phyloP scores from a whole-genome alignment of 768 basidiomycete genomes.

The Boletales sp. region DNA sequence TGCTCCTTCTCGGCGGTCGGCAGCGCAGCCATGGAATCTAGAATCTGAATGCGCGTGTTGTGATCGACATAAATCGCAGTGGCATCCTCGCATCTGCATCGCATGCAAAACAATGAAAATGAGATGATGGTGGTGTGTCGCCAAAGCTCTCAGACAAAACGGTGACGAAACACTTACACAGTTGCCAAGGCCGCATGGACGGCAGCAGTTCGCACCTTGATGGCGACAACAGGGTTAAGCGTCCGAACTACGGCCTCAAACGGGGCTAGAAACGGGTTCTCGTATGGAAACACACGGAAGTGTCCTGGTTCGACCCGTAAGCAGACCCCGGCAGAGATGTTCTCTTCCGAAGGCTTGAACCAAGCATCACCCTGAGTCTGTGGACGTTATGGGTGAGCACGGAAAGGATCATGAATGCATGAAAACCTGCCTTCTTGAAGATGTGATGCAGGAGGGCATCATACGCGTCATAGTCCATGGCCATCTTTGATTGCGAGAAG shows the following conservation, averaged over 20 bases:
- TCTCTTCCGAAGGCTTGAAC: conserved; percentile 85
- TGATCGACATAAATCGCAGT: conserved; percentile 65
- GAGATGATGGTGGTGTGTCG: conserved; percentile 4
- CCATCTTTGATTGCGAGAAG: conserved; percentile 13
- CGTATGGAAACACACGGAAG: conserved; percentile 83
- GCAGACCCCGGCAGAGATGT: conserved; percentile 75
- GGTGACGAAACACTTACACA: conserved; percentile 44
- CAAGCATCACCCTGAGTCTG: conserved; percentile 82
- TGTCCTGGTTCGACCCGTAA: conserved; percentile 62
- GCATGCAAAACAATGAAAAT: neutral
- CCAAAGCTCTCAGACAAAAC: neutral
- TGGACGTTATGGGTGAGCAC: neutral
- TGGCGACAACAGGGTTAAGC: conserved; percentile 82
- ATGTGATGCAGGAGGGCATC: conserved; percentile 79
- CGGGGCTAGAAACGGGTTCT: conserved; percentile 73
- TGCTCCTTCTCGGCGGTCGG: conserved; percentile 87
- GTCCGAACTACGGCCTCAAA: conserved; percentile 76
- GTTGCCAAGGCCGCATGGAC: conserved; percentile 74
- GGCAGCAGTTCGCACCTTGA: conserved; percentile 76
- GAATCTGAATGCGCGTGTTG: conserved; percentile 84
- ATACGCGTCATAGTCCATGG: conserved; percentile 65
- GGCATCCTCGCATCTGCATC: conserved; percentile 52
- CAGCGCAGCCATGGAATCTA: conserved; percentile 65
- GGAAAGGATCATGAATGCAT: neutral
- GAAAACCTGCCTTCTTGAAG: conserved; percentile 58